These are phyloP conservation scores for Citrus trifoliata DNA, from an alignment of 345 rosid genomes.

Conservation along the genomic window DNA sequence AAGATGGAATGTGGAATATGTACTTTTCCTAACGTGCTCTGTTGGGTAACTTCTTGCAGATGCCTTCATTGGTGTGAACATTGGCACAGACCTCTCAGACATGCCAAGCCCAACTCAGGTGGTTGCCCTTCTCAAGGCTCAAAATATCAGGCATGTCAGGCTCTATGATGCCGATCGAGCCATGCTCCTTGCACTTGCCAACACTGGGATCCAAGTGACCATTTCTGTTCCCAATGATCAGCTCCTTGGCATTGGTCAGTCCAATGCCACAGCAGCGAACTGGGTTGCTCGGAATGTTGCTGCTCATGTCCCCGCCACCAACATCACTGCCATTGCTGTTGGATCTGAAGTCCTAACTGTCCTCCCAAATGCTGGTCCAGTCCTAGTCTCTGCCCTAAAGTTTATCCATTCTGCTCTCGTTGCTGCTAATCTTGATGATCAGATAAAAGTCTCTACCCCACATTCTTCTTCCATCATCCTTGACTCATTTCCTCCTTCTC, in stretches of 20 bases:
- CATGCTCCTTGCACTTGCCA: conserved; percentile 85
- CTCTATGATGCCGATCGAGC: conserved; percentile 82
- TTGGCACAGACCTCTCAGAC: conserved; percentile 81
- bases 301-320: conserved; percentile 87
- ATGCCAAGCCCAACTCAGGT: conserved; percentile 93
- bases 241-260: conserved; percentile 94
- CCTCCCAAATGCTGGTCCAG: conserved; percentile 72
- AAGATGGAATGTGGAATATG: conserved; percentile 2
- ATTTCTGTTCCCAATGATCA: conserved; percentile 95
- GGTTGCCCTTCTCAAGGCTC: conserved; percentile 82
- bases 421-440: conserved; percentile 83
- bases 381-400: conserved; percentile 79
- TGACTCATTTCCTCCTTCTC: conserved; percentile 98
- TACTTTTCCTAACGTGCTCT: not conserved
- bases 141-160: conserved; percentile 72
- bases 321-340: conserved; percentile 83
- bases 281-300: conserved; percentile 89
- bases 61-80: conserved; percentile 81
- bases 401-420: conserved; percentile 86
- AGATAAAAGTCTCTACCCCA: conserved; percentile 86
- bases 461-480: conserved; percentile 86
- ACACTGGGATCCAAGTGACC: conserved; percentile 76
- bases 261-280: conserved; percentile 95
- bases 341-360: conserved; percentile 84
- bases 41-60: conserved; percentile 36